phyloP scores from a whole-genome alignment of 352 stramenopile genomes.

The Phytophthora cactorum region DNA sequence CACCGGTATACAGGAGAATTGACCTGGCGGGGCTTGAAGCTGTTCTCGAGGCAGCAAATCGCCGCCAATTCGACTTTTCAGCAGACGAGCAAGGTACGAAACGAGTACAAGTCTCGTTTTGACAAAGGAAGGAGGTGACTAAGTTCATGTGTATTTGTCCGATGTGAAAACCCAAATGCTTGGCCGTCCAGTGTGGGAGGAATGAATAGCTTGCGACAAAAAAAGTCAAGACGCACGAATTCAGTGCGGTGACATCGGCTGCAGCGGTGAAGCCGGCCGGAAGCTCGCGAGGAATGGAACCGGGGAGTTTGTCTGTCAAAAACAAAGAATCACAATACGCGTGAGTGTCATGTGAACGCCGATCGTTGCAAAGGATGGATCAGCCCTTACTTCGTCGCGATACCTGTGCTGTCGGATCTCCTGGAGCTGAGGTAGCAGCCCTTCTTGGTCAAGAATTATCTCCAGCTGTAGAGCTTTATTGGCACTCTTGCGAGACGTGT shows the following conservation, averaged over 20 bases:
- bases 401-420: conserved; percentile 63
- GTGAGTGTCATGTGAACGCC: neutral
- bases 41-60: conserved; percentile 44
- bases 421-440: conserved; percentile 55
- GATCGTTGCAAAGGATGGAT: neutral
- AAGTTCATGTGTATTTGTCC: conserved; percentile 15
- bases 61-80: conserved; percentile 53
- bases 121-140: neutral
- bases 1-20: conserved; percentile 26
- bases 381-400: conserved; percentile 48
- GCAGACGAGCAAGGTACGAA: conserved; percentile 31
- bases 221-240: neutral
- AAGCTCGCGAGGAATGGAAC: conserved; percentile 48
- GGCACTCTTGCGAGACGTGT: conserved; percentile 68
- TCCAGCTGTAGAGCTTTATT: conserved; percentile 66
- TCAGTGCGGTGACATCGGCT: conserved; percentile 39
- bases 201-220: conserved; percentile 13
- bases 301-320: conserved; percentile 24
- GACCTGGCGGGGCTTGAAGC: conserved; percentile 52
- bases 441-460: conserved; percentile 66
- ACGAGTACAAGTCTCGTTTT: neutral
- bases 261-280: conserved; percentile 34
- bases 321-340: conserved; percentile 7
- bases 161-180: neutral
- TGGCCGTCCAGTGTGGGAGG: conserved; percentile 13